Evolutionary conservation across 176 grass and related monocot genomes (phyloP), one percentile per base, ranked within the genome.

Genomic region (Paspalum notatum): DNA sequence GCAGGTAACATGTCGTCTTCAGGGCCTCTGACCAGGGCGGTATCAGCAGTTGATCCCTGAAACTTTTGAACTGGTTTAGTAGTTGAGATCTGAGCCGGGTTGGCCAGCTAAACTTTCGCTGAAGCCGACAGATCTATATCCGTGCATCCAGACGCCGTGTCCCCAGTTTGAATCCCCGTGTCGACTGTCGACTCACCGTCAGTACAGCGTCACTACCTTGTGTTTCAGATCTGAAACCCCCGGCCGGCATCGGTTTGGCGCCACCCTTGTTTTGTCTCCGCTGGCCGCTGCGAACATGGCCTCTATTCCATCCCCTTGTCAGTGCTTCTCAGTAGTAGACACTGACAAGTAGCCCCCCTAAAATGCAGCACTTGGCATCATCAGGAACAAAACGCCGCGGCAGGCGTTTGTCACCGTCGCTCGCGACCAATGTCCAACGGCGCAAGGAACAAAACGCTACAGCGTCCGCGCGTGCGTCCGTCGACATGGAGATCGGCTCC

Each of bases 71-170:
- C 9, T 10, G 25, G 40, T 24, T 7, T 4, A 22, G 39, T n/a
- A 17, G 17, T 20, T 47, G 5, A 84, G 69, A 88, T 84, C 58
- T 68, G 32, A 44, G 13, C 62, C 39, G 75, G 25, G 68, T 45
- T 88, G 80, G 60, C 75, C 51, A 79, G 51, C n/a, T 83, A 80
- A 51, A 79, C 51, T 78, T 47, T 37, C 54, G 16, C 75, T 63
- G 52, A 60, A 67, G 10, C 37, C 37, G 81, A 84, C 87, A 80
- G 70, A 89, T 75, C 81, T 12, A 10, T 37, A 3, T 42, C 7
- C 13, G 42, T 68, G 52, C 60, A 53, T 7, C 44, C 22, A 43
- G 10, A 27, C 59, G 59, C 41, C 9, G n/a, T 83, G 50, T 66
- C 71, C 26, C 75, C 56, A 7, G 66, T 66, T 69, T 32, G 51